Base-by-base conservation (phyloP, 2,329 filamentous ascomycete species). In the Trichoderma harzianum region DNA sequence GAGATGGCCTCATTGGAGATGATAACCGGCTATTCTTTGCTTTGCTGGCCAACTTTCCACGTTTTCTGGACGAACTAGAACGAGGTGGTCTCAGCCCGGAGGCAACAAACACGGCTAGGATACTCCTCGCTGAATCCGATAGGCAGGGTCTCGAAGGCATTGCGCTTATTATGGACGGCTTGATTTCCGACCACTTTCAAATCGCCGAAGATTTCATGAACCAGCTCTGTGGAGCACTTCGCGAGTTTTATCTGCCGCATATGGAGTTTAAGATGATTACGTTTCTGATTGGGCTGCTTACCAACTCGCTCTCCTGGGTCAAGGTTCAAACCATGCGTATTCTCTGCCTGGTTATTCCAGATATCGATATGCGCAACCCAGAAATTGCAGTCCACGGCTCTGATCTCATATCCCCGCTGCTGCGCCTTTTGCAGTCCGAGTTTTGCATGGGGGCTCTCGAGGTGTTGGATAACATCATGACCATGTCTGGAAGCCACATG, bases 391-490 rank as follows among this genome's bases (percentile, higher is more conserved):
- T 90, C 8, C 94, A 98, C 80, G 95, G 96, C 0, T 95, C 95
- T 1, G 97, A 99, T 81, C 87, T 99, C 62, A 97, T 99, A 70
- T 98, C 96, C 1, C 97, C 96, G 0, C 86, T 99, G 0, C 84
- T 99, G 69, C 90, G 96, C 69, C 86, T 99, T 24, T 83, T 99
- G 51, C 95, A 98, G 79, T 98, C 95, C 1, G 94, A 97, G 73
- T 95, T 95, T 77, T 98, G 95, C 80, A 94, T 96, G 80, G 92
- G 97, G 78, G 96, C 96, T 12, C 84, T 99, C 11, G 90, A 94
- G 75, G 95, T 99, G 1, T 85, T 99, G 72, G 96, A 99, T 80
- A 93, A 95, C 74, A 96, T 98, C 76, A 97, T 98, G 88, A 93
- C 93, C 32, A 95, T 98, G 85, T 94, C 94, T 0, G 93, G 93